Percentiles rank a stretch among this genome's conserved stretches.
These are phyloP conservation scores for Populus davidiana DNA, from an alignment of 345 rosid genomes.

Conservation along the genomic window DNA sequence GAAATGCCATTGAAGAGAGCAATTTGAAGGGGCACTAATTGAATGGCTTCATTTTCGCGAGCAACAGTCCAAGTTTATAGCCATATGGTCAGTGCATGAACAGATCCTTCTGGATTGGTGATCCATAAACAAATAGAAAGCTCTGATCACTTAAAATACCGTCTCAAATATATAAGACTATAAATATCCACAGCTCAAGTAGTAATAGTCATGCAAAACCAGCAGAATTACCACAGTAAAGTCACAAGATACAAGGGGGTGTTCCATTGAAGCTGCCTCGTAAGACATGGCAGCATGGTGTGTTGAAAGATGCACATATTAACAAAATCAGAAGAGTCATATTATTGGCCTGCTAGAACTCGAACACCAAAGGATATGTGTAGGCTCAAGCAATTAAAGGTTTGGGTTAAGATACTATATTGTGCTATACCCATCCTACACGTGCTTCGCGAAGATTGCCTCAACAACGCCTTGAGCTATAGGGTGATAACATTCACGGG, in stretches of 20 bases:
- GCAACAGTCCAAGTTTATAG: background rate
- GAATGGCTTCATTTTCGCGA: no score
- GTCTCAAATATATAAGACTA: no score
- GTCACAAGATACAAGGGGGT: background rate
- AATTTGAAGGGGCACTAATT: no score
- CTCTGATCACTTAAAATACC: background rate
- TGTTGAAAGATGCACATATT: background rate
- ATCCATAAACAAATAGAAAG: no score
- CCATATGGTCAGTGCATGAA: background rate
- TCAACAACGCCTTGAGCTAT: constrained; percentile 88
- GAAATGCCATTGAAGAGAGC: no score
- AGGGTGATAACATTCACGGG: constrained; percentile 76
- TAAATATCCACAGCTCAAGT: background rate
- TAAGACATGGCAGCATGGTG: background rate
- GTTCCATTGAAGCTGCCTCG: background rate
- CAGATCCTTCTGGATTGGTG: background rate
- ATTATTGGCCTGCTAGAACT: background rate
- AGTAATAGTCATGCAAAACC: background rate
- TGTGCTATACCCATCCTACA: constrained; percentile 22
- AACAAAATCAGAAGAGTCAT: background rate
- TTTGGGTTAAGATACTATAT: background rate
- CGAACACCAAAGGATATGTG: background rate
- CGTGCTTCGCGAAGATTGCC: constrained; percentile 72
- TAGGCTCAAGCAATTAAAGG: background rate
- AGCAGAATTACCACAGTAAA: background rate